Conservation (phyloP, 139 green algal genomes). For the Closterium sp. region DNA sequence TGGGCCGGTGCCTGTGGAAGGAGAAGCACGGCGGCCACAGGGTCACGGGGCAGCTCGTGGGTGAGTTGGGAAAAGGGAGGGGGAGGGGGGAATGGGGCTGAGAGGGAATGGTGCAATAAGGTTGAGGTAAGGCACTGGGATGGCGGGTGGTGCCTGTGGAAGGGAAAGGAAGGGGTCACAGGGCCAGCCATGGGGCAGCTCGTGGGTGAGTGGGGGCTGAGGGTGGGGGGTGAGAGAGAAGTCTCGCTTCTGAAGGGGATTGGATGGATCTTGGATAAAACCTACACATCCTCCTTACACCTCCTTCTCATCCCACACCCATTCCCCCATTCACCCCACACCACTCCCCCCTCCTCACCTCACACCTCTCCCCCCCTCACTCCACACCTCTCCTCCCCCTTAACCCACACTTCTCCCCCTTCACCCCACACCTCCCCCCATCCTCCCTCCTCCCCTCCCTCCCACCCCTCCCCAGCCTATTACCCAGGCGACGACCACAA, state of each 20-base stretch:
- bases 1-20: conserved; percentile 28
- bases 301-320: no score
- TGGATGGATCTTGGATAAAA: no score
- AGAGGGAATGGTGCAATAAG: no score
- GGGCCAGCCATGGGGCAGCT: no score
- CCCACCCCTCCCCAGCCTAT: conserved; percentile 8
- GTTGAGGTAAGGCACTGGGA: background rate
- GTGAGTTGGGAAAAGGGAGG: conserved; percentile 2
- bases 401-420: background rate
- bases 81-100: background rate
- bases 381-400: background rate
- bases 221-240: no score
- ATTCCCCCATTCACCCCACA: no score
- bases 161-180: no score
- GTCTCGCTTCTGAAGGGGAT: no score
- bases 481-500: conserved; percentile 43
- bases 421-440: no score
- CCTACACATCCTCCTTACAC: background rate
- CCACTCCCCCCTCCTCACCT: background rate
- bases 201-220: no score
- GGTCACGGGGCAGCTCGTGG: conserved; percentile 3
- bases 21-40: conserved; percentile 2
- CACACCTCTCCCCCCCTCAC: background rate
- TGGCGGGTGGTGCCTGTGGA: no score
- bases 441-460: no score